A percentile compares a stretch with the other conserved stretches of the same genome.
Evolutionary conservation across 2,329 filamentous ascomycete genomes (phyloP).

Genomic region (Knoxdaviesia capensis): DNA sequence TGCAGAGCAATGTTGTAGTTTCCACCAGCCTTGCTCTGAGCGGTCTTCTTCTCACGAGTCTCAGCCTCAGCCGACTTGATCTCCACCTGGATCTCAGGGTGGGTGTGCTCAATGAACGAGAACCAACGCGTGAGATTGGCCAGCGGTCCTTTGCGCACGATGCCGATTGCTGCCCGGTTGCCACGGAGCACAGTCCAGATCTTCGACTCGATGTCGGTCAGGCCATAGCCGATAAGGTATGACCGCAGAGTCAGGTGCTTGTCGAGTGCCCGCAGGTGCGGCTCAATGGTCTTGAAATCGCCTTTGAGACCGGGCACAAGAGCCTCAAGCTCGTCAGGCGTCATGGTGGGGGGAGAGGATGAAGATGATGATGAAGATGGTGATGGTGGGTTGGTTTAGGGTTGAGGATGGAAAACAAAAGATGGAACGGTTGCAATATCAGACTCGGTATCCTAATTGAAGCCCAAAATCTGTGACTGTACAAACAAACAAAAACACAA

Average conservation of each 20-base stretch:
- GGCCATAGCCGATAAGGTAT: conserved; percentile 63
- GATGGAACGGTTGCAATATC: no score
- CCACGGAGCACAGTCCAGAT: conserved; percentile 68
- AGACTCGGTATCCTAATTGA: no score
- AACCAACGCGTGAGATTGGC: conserved; percentile 75
- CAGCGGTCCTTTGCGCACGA: conserved; percentile 59
- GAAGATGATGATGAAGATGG: neutral
- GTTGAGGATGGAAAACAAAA: no score
- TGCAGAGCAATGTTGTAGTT: conserved; percentile 79
- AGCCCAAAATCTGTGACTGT: no score
- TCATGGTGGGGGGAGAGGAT: conserved; percentile 21
- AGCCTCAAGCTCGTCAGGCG: conserved; percentile 32
- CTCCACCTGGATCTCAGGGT: conserved; percentile 54
- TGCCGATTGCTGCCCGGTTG: conserved; percentile 68
- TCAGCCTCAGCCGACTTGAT: conserved; percentile 49
- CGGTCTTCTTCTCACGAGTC: conserved; percentile 48
- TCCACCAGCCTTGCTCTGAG: conserved; percentile 54
- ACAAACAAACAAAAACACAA: no score
- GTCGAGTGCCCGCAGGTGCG: conserved; percentile 56
- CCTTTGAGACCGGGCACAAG: conserved; percentile 29
- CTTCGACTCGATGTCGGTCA: conserved; percentile 59
- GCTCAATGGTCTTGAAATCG: conserved; percentile 71
- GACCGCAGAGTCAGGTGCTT: conserved; percentile 74
- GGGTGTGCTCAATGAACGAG: conserved; percentile 60
- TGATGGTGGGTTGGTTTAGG: neutral